Percentiles rank a stretch among this genome's conserved stretches.
Evolutionary conservation across 1,284 basidiomycete genomes (phyloP).

Genomic region (Schizophyllum commune): DNA sequence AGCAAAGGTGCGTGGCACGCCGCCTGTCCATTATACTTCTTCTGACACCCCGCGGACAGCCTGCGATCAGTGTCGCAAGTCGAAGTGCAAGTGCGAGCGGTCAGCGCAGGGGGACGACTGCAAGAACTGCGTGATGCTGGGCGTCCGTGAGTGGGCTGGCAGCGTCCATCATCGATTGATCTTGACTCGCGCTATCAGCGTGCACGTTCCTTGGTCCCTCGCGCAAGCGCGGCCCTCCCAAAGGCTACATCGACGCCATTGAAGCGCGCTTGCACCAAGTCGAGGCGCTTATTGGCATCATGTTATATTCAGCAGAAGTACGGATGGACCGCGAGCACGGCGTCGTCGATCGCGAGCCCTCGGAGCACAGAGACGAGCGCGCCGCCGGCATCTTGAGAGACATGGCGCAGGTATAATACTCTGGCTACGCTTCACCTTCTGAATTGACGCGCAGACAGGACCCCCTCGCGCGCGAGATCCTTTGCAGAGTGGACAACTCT

Average conservation of each 20-base stretch:
- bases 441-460: conserved; percentile 34
- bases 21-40: conserved; percentile 6
- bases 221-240: conserved; percentile 77
- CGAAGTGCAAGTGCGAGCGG: conserved; percentile 72
- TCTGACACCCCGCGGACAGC: conserved; percentile 28
- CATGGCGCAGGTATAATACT: conserved; percentile 35
- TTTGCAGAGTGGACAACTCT: conserved; percentile 67
- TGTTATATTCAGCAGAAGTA: conserved; percentile 44
- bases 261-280: conserved; percentile 83
- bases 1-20: conserved; percentile 50
- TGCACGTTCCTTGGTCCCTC: conserved; percentile 81
- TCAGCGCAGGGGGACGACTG: conserved; percentile 47
- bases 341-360: neutral
- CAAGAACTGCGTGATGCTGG: conserved; percentile 65
- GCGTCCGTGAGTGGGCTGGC: conserved; percentile 41
- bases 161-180: conserved; percentile 4
- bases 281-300: conserved; percentile 74
- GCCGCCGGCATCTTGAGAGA: conserved; percentile 54
- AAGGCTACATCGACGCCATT: conserved; percentile 88
- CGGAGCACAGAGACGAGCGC: conserved; percentile 35
- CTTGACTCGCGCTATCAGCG: conserved; percentile 23
- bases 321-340: neutral
- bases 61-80: conserved; percentile 77
- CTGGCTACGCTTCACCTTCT: neutral
- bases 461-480: conserved; percentile 64